Base-by-base conservation (phyloP, 2,329 filamentous ascomycete genomes). In the Fusarium guadeloupense region DNA sequence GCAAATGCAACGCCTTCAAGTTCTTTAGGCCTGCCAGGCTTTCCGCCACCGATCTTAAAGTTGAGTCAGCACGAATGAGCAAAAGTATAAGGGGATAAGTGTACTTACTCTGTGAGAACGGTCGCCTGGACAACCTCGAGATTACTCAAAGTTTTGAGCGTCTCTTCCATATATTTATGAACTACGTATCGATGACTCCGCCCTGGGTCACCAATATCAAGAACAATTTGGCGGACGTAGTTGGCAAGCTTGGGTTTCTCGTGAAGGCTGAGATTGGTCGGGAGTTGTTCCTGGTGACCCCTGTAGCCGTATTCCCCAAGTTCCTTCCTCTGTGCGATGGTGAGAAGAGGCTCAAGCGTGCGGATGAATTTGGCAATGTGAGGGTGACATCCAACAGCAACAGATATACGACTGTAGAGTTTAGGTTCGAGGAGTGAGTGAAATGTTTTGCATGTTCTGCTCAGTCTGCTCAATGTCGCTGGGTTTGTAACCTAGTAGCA, bases 281-380 rank as follows among this genome's bases (percentile, higher is more conserved):
- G 23, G 6, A 54, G 69, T 1, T n/a, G n/a, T 9, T 58, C 51
- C 33, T 64, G 64, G 12, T 66, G 66, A 2, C 59, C 55, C 5
- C 50, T 51, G 16, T 66, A 69, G 12, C 61, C 61, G 7, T 60
- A 52, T 4, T 47, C 59, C 34, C 45, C 65, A 1, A 69, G 16
- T 34, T 61, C 43, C 12, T 63, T 65, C 20, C 47, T 66, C 23
- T 69, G 67, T 1, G 53, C 19, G 1, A 59, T 57, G 4, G 49
- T 43, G 2, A 69, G 52, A 17, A 57, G 37, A 1, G 56, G 64
- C 8, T 68, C 64, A 4, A 69, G 39, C 0, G 42, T 39, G 6
- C 59, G 64, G 7, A 67, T 70, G 6, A 69, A 13, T 16, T 62
- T 62, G 10, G 46, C 33, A 21, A 69, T 64, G 28, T 68, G 54